A percentile compares a stretch with the other conserved stretches of the same genome.
Evolutionary conservation across 129 eudicot genomes (phyloP).

Genomic region (Helianthus tuberosus): DNA sequence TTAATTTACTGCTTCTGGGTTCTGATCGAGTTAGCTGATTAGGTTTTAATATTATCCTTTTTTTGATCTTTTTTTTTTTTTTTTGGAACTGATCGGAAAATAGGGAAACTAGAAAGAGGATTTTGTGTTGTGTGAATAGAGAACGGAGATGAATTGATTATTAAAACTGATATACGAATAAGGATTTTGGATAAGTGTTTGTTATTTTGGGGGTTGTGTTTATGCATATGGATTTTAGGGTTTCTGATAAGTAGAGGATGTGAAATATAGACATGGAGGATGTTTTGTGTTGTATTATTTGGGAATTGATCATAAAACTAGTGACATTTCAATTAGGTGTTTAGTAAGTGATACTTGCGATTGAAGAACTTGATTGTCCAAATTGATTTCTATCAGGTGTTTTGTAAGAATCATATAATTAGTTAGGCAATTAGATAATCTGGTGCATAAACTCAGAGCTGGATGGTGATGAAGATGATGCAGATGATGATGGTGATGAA

Average conservation of each 20-base stretch:
- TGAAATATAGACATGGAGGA: not conserved
- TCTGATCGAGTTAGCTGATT: too few species aligned
- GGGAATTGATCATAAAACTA: not conserved
- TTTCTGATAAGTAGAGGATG: too few species aligned
- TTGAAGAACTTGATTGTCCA: not conserved
- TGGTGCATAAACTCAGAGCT: not conserved
- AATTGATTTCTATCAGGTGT: too few species aligned
- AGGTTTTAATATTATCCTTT: not conserved
- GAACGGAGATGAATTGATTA: too few species aligned
- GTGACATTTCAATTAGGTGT: not conserved
- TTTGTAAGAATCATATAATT: not conserved
- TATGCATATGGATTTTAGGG: not conserved
- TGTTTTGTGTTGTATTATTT: not conserved
- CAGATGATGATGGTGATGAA: too few species aligned
- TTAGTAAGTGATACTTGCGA: not conserved
- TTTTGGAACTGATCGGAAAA: too few species aligned
- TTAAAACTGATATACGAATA: not conserved
- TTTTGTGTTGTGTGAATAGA: too few species aligned
- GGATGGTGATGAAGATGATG: not conserved
- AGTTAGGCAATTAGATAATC: not conserved
- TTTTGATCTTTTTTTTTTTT: not conserved
- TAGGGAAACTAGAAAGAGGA: too few species aligned
- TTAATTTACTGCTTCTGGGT: not conserved
- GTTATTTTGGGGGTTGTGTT: not conserved
- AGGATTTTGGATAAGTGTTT: not conserved